Percentiles rank a stretch among this genome's conserved stretches.
phyloP scores from a whole-genome alignment of 75 land plant genomes.

The Isoetes taiwanensis region DNA sequence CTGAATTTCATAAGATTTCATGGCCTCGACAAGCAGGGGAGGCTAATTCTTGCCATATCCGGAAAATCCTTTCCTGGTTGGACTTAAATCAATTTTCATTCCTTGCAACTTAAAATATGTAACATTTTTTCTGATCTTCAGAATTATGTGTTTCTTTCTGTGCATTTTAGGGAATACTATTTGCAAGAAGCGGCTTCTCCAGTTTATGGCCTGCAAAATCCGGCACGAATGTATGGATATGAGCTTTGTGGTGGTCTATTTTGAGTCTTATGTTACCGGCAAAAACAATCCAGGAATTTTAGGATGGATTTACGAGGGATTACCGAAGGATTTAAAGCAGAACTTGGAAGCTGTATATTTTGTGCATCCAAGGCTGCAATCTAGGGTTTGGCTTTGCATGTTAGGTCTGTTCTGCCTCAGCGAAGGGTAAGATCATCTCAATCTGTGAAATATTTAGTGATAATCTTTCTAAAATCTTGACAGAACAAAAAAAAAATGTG shows the following conservation, averaged over 20 bases:
- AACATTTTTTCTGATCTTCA: too few species aligned
- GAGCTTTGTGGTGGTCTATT: constrained; percentile 49
- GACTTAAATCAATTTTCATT: too few species aligned
- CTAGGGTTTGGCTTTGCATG: constrained; percentile 52
- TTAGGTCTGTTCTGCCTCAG: constrained; percentile 48
- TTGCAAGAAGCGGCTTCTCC: too few species aligned
- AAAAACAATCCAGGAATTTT: constrained; percentile 70
- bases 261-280: constrained; percentile 60
- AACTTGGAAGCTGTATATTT: constrained; percentile 48
- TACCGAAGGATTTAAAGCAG: constrained; percentile 35
- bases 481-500: too few species aligned
- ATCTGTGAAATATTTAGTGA: too few species aligned
- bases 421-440: constrained; percentile 29
- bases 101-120: too few species aligned
- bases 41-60: constrained; percentile 31
- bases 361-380: constrained; percentile 58
- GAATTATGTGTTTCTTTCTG: too few species aligned
- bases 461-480: too few species aligned
- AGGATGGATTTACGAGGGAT: constrained; percentile 39
- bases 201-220: too few species aligned
- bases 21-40: constrained; percentile 47
- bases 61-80: constrained; percentile 64
- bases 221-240: too few species aligned
- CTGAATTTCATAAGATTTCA: constrained; percentile 35
- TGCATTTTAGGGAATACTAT: too few species aligned